phyloP scores from a whole-genome alignment of 2,329 filamentous ascomycete species.

The Cordyceps fumosorosea region DNA sequence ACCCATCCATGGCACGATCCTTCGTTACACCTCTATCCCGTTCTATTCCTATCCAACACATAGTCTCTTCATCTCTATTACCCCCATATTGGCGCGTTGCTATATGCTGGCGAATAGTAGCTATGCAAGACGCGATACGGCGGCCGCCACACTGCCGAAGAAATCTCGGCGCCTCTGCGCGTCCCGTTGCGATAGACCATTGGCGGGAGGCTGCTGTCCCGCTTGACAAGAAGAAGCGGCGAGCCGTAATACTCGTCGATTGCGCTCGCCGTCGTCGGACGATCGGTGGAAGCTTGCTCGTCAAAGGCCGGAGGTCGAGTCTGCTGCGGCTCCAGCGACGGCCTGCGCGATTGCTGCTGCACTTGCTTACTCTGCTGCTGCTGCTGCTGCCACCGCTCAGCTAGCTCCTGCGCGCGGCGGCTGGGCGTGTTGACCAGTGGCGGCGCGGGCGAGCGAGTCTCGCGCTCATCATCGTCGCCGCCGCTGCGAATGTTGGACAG shows the following conservation, averaged over 20 bases:
- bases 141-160: slow-evolving; percentile 18
- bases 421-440: neutral
- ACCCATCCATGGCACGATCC: too few relatives aligned
- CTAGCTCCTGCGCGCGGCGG: neutral
- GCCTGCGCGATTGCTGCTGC: neutral
- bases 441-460: neutral
- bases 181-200: slow-evolving; percentile 8
- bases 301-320: neutral
- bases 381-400: neutral
- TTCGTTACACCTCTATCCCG: neutral
- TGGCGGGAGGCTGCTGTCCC: neutral
- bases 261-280: neutral
- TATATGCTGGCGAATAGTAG: slow-evolving; percentile 53
- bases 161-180: slow-evolving; percentile 13
- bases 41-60: neutral
- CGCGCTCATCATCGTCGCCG: neutral
- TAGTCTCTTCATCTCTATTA: slow-evolving; percentile 17
- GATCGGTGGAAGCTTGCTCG: neutral
- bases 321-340: neutral
- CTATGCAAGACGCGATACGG: slow-evolving; percentile 51
- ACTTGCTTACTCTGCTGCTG: neutral
- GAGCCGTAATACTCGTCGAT: neutral
- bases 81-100: slow-evolving; percentile 50
- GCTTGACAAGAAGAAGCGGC: neutral
- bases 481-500: neutral